Base-by-base conservation (phyloP, 1,284 basidiomycete genomes). In the Rhodotorula sp. region DNA sequence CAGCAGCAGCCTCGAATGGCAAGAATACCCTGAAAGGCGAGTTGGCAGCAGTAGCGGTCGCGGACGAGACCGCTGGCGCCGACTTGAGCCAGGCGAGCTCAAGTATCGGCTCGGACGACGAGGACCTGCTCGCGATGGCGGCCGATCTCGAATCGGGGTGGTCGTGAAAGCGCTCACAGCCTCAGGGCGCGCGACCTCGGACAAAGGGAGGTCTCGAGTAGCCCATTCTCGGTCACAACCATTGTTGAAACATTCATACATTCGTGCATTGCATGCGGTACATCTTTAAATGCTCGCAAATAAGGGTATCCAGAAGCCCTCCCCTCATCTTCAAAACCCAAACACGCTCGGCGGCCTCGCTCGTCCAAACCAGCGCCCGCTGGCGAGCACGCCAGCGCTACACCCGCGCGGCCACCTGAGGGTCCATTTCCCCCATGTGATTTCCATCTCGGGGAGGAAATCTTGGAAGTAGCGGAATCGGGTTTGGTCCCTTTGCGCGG, bases 81-180 rank as follows among this genome's bases (percentile, higher is more conserved):
- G 64, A 46, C 46, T 53, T 60, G 51, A 70, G 68, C 51, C 61
- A 65, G 24, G 68, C 63, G 26, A 68, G 64, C 30, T 69, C 65
- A 20, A 67, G 65, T 20, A 29, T 69, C 48, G 68, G 65, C 14
- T 67, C 67, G 8, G 73, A 75, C 57, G 71, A 74, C 30, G 73
- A 75, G 26, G 73, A 64, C 2, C 59, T 74, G 65, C 46, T 75
- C 20, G 73, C 71, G 6, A 68, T 75, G 68, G 68, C 65, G 10
- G 71, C 66, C 3, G 73, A 75, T n/a, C 24, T 75, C 6, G 73
- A 75, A 49, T 46, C 53, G 7, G 73, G 71, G 3, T 75, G 70
- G 70, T 37, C 49, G 17, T 62, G 37, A 42, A 42, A 12, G n/a
- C n/a, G n/a, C n/a, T n/a, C n/a, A n/a, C n/a, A n/a, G n/a, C n/a